These are phyloP conservation scores for Mrakia gelida DNA, from an alignment of 768 basidiomycete genomes.

Conservation along the genomic window DNA sequence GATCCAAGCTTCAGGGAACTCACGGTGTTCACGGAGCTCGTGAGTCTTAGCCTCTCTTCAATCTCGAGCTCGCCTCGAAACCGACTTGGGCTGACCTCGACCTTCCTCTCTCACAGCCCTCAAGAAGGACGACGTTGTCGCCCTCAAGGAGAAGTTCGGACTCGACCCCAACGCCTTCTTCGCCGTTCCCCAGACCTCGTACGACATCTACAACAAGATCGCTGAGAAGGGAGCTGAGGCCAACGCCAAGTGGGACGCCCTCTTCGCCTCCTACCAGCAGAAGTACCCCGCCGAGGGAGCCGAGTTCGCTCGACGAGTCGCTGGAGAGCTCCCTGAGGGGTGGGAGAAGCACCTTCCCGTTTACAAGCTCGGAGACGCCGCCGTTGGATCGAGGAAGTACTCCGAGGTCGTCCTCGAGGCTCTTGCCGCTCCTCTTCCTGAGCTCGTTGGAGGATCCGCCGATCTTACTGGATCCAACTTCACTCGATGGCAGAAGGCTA, in stretches of 20 bases:
- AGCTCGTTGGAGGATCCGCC: conserved; percentile 81
- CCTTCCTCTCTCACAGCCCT: conserved; percentile 55
- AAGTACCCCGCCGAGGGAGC: conserved; percentile 79
- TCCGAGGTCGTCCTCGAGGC: conserved; percentile 83
- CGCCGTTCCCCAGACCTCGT: conserved; percentile 67
- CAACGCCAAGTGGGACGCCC: conserved; percentile 67
- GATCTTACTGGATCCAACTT: conserved; percentile 90
- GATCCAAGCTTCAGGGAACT: conserved; percentile 86
- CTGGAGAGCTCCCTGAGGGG: conserved; percentile 72
- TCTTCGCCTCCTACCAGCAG: conserved; percentile 63
- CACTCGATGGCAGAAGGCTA: conserved; percentile 56
- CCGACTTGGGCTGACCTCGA: not conserved
- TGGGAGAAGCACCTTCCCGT: conserved; percentile 84
- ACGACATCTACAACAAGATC: conserved; percentile 61
- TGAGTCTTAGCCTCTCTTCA: conserved; percentile 49
- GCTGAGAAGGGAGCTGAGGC: conserved; percentile 68
- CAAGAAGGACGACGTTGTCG: conserved; percentile 81
- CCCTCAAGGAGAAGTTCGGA: conserved; percentile 77
- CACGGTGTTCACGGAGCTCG: conserved; percentile 92
- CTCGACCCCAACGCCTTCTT: conserved; percentile 75
- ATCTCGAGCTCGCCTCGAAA: not conserved
- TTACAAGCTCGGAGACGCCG: conserved; percentile 76
- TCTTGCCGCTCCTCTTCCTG: conserved; percentile 69
- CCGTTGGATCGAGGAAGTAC: conserved; percentile 85
- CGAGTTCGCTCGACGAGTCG: conserved; percentile 78